Percentiles rank a stretch among this genome's conserved stretches.
phyloP scores from a whole-genome alignment of 345 rosid genomes.

The Linum usitatissimum region DNA sequence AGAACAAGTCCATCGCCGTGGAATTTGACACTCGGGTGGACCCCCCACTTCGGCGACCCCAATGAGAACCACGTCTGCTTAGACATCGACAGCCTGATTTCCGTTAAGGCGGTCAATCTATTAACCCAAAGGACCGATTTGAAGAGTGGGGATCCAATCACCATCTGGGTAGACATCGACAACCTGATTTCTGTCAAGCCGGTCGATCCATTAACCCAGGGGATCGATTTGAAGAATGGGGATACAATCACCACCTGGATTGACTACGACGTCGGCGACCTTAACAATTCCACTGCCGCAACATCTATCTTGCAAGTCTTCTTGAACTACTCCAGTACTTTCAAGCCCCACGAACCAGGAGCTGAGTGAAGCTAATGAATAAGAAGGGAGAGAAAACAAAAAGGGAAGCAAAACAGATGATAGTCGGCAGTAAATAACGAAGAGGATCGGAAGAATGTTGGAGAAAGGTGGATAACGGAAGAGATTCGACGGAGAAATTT shows the following conservation, averaged over 20 bases:
- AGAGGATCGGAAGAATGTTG: no score
- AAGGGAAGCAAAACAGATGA: no score
- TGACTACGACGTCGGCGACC: constrained; percentile 64
- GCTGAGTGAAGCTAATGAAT: no score
- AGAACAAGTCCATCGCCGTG: constrained; percentile 66
- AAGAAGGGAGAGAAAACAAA: no score
- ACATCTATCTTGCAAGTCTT: constrained; percentile 38
- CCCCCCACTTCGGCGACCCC: constrained; percentile 54
- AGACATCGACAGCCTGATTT: constrained; percentile 58
- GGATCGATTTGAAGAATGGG: no score
- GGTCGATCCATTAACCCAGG: no score
- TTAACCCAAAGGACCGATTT: no score
- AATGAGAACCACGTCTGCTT: constrained; percentile 61
- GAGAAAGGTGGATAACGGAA: no score
- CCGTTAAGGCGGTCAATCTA: constrained; percentile 46
- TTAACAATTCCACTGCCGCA: no score
- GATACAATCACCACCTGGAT: constrained; percentile 6
- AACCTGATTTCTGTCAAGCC: no score
- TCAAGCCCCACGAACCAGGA: constrained; percentile 38
- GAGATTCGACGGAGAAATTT: no score
- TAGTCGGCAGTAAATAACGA: no score
- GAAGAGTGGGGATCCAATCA: constrained; percentile 22
- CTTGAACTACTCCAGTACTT: constrained; percentile 38
- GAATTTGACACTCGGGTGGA: constrained; percentile 78
- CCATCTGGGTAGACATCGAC: constrained; percentile 50